Evolutionary conservation across 2,329 filamentous ascomycete species (phyloP), one percentile per base, ranked within the genome.

Genomic region (Scleromitrula shiraiana): DNA sequence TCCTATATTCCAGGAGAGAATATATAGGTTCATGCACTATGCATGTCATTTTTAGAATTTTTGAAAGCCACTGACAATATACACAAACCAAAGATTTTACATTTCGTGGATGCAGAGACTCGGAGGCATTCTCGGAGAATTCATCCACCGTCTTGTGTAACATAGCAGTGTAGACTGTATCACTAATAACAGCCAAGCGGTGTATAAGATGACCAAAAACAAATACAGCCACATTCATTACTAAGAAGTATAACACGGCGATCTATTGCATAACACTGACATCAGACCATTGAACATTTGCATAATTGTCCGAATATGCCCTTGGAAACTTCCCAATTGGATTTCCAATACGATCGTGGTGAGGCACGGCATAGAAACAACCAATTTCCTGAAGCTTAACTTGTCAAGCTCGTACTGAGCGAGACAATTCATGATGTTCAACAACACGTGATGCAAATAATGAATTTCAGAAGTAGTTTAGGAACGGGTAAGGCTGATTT

Each of bases 401-500:
- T n/a, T n/a, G n/a, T n/a, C n/a, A n/a, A n/a, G n/a, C 20, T 40
- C 20, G 36, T 24, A 26, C 20, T 4, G 23, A 27, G 23, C 17
- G 4, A 14, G 4, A 12, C 17, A 12, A 32, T 30, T 19, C 39
- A 26, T n/a, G 10, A 46, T 22, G n/a, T 14, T 23, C 20, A 10
- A 26, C 4, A 3, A 17, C 14, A 33, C 14, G 14, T 33, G 30
- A 9, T 33, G 17, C n/a, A 7, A 33, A 33, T 15, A 15, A 4
- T 33, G 29, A 7, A 32, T 32, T 32, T 12, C n/a, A 33, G 30
- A 33, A n/a, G n/a, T n/a, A n/a, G n/a, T n/a, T 44, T 24, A 22
- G 23, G 30, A 35, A 23, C 44, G 44, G 26, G 44, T 46, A 46
- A 46, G 44, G 44, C 44, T 46, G 44, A 46, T 26, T 30, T 20